Base-by-base conservation (phyloP, 163 green algal genomes). In the Trebouxiophyceae sp. region DNA sequence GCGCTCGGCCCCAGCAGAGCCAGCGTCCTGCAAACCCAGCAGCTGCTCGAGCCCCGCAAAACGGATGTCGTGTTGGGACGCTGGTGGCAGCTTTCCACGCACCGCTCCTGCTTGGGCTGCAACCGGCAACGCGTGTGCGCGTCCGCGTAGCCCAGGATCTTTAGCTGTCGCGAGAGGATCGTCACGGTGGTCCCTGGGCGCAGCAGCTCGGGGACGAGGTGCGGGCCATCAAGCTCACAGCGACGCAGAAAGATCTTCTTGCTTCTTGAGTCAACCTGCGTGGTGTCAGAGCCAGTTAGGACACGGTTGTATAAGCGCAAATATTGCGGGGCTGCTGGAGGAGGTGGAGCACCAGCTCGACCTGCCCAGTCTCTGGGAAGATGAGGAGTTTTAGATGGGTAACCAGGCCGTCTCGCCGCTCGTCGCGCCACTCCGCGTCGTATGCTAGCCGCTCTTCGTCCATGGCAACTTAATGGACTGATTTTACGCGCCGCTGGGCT, bases 191-290 rank as follows among this genome's bases (percentile, higher is more conserved):
- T 66, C n/a, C 86, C 85, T 12, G 88, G 28, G 66, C 73, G 91
- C 19, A 93, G 67, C 57, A 83, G 67, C 24, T 86, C 78, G 0
- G 39, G 39, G 12, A 50, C 39, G 8, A 50, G 8, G 12, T 16
- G 59, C 28, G 2, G 67, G 74, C 0, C 91, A 23, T n/a, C 71
- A 62, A 5, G 84, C 76, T 33, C 73, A 74, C 23, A 69, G 71
- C 4, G 60, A 73, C 1, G 83, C 30, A 95, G 75, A 57, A 93
- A 92, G 12, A 75, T 72, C 12, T 76, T 71, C 22, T 73, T 71
- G 62, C 91, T 91, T 73, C 91, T 91, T 55, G 91, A 78, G 74
- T 95, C 88, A 65, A 87, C 79, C 84, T 88, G 76, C 33, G 39
- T 50, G 39, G 39, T 50, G 39, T 50, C 8, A n/a, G n/a, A n/a